Evolutionary conservation across 495 filamentous ascomycete genomes (phyloP).

Genomic region (Cercophora sp.): DNA sequence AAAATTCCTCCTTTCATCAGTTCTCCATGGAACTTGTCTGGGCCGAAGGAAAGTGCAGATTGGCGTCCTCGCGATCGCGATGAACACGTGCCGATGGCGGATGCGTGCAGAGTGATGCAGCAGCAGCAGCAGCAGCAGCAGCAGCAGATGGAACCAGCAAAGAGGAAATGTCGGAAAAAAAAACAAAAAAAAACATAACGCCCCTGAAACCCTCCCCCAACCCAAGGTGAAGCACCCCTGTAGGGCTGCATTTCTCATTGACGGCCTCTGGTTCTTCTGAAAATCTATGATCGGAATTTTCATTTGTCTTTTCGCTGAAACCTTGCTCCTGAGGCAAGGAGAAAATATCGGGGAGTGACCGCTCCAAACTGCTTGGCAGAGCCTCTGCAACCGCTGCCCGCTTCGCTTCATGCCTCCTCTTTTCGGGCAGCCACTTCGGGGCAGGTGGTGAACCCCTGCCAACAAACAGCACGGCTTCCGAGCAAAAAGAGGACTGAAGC

Average conservation of each 20-base stretch:
- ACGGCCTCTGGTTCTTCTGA: background rate
- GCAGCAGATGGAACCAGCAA: background rate
- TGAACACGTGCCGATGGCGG: conserved; percentile 2
- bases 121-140: background rate
- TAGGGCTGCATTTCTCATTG: background rate
- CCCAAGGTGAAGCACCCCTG: background rate
- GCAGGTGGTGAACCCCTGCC: background rate
- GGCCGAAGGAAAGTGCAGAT: background rate
- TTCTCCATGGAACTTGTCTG: background rate
- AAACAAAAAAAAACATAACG: background rate
- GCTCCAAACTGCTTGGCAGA: too few species aligned
- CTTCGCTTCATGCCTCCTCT: too few species aligned
- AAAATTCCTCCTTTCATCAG: background rate
- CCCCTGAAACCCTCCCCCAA: background rate
- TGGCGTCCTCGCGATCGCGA: conserved; percentile 1
- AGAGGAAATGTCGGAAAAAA: background rate
- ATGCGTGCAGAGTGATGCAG: conserved; percentile 6
- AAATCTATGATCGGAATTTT: background rate
- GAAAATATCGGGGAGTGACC: background rate
- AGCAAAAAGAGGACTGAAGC: background rate
- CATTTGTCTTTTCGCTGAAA: background rate
- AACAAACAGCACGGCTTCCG: background rate
- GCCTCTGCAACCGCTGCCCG: too few species aligned
- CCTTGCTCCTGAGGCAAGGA: background rate
- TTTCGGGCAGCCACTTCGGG: background rate